Percentiles rank a stretch among this genome's conserved stretches.
Conservation (phyloP, 1,284 basidiomycete species). For the Farysia itapuensis region DNA sequence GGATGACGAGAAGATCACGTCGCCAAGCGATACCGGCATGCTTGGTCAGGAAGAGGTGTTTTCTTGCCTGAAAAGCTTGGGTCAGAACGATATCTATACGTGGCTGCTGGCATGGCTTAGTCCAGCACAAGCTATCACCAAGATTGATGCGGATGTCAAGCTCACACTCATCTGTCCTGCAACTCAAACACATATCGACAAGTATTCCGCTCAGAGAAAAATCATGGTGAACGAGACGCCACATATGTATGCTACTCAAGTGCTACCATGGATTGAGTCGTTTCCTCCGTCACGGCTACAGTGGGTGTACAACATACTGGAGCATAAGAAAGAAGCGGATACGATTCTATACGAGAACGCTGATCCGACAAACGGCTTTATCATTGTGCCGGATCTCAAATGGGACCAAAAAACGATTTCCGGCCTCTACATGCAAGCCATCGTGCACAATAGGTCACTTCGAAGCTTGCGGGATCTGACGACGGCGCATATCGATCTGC, state of each 20-base stretch:
- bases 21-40: too few species aligned
- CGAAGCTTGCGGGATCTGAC: slow-evolving; percentile 63
- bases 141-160: slow-evolving; percentile 45
- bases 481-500: slow-evolving; percentile 69
- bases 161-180: slow-evolving; percentile 52
- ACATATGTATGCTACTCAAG: slow-evolving; percentile 41
- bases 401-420: slow-evolving; percentile 75
- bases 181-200: slow-evolving; percentile 56
- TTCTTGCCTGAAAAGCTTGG: too few species aligned
- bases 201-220: slow-evolving; percentile 78
- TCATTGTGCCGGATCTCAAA: slow-evolving; percentile 62
- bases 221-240: slow-evolving; percentile 63
- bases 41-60: too few species aligned
- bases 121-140: neutral
- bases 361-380: slow-evolving; percentile 67
- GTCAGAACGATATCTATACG: slow-evolving; percentile 57
- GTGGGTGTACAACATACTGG: slow-evolving; percentile 88
- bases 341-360: slow-evolving; percentile 72
- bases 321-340: slow-evolving; percentile 76
- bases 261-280: slow-evolving; percentile 51
- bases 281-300: slow-evolving; percentile 64
- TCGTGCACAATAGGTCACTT: slow-evolving; percentile 57
- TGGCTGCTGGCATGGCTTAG: slow-evolving; percentile 51
- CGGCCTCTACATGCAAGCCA: slow-evolving; percentile 61
- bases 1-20: too few species aligned